Conservation (phyloP, 371 early-diverging fungal species). For the Batkoa obscura region DNA sequence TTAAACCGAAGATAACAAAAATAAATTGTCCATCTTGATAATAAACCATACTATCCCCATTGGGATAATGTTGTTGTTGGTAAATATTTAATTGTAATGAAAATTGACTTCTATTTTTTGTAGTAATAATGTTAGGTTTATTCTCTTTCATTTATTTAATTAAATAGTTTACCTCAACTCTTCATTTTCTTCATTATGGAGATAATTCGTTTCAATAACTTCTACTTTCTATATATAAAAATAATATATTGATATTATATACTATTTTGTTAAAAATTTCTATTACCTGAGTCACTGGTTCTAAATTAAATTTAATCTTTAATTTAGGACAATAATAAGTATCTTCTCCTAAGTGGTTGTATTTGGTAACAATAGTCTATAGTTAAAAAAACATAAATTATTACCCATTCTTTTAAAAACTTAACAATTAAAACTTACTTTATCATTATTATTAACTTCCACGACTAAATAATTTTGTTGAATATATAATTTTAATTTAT, state of each 20-base stretch:
- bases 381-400: not conserved
- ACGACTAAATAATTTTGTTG: too few relatives aligned
- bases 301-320: slow-evolving; percentile 40
- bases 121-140: not conserved
- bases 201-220: slow-evolving; percentile 31
- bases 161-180: slow-evolving; percentile 19
- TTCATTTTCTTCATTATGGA: slow-evolving; percentile 23
- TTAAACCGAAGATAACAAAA: slow-evolving; percentile 63
- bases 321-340: slow-evolving; percentile 57
- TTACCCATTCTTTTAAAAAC: too few relatives aligned
- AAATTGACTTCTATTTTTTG: slow-evolving; percentile 15
- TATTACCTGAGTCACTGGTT: slow-evolving; percentile 46
- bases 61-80: slow-evolving; percentile 53
- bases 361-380: slow-evolving; percentile 17
- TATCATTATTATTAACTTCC: too few relatives aligned
- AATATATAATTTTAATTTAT: too few relatives aligned
- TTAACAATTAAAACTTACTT: too few relatives aligned
- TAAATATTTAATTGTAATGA: too few relatives aligned
- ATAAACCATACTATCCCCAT: slow-evolving; percentile 50
- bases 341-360: slow-evolving; percentile 33
- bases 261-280: not conserved
- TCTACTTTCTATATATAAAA: slow-evolving; percentile 21
- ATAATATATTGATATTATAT: not conserved
- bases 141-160: not conserved
- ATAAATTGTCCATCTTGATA: slow-evolving; percentile 24